phyloP scores from a whole-genome alignment of 257 asterid genomes.

The Nicotiana undulata region DNA sequence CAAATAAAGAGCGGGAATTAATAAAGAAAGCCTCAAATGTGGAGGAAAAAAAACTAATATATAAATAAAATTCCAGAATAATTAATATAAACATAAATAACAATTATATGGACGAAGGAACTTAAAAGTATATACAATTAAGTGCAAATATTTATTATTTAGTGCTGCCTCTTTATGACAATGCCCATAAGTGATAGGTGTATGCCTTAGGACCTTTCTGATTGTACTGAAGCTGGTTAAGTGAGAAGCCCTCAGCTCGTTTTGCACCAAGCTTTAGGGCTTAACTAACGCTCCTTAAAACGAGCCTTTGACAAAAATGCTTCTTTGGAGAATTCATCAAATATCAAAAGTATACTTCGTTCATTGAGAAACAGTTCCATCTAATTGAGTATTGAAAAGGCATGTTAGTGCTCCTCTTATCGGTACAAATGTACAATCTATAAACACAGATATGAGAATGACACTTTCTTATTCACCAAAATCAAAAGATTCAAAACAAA shows the following conservation, averaged over 20 bases:
- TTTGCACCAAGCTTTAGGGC: not conserved
- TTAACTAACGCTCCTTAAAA: not conserved
- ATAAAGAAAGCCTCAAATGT: not conserved
- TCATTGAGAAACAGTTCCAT: not conserved
- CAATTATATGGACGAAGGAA: not conserved
- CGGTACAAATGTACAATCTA: not conserved
- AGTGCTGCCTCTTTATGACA: not conserved
- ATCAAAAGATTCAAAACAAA: not conserved
- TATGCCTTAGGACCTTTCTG: not conserved
- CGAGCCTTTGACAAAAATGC: not conserved
- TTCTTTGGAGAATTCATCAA: not conserved
- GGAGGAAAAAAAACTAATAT: not conserved
- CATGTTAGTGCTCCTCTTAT: not conserved
- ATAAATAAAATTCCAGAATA: no score
- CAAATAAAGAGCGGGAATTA: not conserved
- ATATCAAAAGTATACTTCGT: not conserved
- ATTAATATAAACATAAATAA: no score
- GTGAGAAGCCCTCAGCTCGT: not conserved
- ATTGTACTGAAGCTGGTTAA: not conserved
- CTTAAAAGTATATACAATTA: no score
- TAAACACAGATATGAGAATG: not conserved
- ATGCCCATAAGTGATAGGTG: not conserved
- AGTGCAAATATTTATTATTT: no score
- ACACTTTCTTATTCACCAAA: not conserved
- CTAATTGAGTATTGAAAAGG: not conserved